Conservation (phyloP, 371 early-diverging fungal species). For the Rozella allomycis region DNA sequence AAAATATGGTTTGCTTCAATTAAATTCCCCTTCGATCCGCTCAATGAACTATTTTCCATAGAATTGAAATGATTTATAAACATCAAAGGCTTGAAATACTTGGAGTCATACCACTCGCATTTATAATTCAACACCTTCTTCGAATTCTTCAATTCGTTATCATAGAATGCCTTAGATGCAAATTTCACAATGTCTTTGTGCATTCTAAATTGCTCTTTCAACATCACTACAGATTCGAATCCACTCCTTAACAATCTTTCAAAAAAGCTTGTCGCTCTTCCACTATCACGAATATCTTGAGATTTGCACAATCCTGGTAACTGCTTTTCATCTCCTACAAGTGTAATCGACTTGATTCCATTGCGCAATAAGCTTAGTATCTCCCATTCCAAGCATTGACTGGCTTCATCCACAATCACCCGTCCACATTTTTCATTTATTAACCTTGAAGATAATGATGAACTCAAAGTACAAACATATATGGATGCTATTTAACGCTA, state of each 20-base stretch:
- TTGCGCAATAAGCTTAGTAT: no score
- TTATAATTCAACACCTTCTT: neutral
- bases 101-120: neutral
- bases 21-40: no score
- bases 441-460: no score
- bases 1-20: no score
- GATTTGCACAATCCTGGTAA: constrained; percentile 2
- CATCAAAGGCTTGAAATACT: neutral
- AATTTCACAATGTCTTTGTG: constrained; percentile 1
- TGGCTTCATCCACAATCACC: no score
- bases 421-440: no score
- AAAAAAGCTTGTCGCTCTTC: neutral
- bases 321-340: constrained; percentile 15
- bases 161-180: neutral
- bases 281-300: no score
- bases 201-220: constrained; percentile 1
- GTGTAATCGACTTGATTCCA: constrained; percentile 5
- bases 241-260: neutral
- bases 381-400: no score
- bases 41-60: no score
- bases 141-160: neutral
- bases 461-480: no score
- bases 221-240: neutral
- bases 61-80: no score
- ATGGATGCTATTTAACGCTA: no score